Evolutionary conservation across 1,284 basidiomycete species (phyloP).

Genomic region (Boletus mariae): DNA sequence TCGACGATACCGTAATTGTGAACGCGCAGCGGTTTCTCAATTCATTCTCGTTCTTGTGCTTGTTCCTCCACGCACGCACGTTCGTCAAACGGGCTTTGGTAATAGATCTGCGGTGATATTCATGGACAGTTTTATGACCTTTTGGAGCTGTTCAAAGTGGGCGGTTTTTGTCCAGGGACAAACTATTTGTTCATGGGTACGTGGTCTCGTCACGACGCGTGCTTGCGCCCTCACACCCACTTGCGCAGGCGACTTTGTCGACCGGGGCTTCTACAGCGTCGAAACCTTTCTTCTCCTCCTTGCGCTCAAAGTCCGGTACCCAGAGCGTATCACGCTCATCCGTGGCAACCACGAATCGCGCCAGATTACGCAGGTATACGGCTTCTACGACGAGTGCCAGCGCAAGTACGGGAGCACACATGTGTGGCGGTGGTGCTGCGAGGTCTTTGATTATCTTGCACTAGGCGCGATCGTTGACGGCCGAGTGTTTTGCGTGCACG

Average conservation of each 20-base stretch:
- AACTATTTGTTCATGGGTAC: slow-evolving; percentile 98
- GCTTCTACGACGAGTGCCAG: slow-evolving; percentile 98
- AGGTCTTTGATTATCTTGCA: slow-evolving; percentile 96
- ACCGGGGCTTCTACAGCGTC: slow-evolving; percentile 95
- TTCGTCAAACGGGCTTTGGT: neutral
- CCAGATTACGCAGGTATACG: slow-evolving; percentile 98
- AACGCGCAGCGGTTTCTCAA: neutral
- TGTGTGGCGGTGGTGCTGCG: slow-evolving; percentile 98
- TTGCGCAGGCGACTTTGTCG: slow-evolving; percentile 83
- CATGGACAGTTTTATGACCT: slow-evolving; percentile 99
- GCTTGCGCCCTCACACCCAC: slow-evolving; percentile 10
- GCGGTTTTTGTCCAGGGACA: slow-evolving; percentile 92
- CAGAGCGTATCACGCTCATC: slow-evolving; percentile 96
- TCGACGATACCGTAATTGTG: neutral
- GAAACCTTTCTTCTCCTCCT: slow-evolving; percentile 95
- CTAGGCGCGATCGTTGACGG: slow-evolving; percentile 95
- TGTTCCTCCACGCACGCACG: neutral
- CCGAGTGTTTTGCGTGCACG: slow-evolving; percentile 89
- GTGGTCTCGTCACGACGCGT: slow-evolving; percentile 29
- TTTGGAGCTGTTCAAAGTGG: slow-evolving; percentile 95
- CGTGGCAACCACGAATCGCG: slow-evolving; percentile 98
- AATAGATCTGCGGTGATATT: slow-evolving; percentile 96
- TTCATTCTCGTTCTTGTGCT: no score
- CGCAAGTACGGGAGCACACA: slow-evolving; percentile 94
- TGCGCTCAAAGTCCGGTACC: slow-evolving; percentile 95